Evolutionary conservation across 345 rosid genomes (phyloP).

Genomic region (Lumnitzera littorea): DNA sequence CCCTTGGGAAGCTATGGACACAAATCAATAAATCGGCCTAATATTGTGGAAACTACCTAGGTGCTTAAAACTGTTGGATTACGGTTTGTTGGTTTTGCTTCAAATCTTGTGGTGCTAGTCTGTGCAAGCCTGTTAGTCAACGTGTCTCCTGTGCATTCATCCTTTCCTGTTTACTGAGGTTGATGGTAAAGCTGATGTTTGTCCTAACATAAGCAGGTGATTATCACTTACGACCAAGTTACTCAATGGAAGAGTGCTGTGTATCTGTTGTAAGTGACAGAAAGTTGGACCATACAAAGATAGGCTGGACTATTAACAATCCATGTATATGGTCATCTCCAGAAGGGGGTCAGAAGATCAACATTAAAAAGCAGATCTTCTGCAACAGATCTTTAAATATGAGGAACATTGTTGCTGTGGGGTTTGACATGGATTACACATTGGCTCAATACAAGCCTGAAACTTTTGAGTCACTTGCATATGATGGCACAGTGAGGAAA

Average conservation of each 20-base stretch:
- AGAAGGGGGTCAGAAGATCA: constrained; percentile 48
- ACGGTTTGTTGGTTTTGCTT: not conserved
- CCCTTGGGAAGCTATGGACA: too few species aligned
- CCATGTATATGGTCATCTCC: constrained; percentile 64
- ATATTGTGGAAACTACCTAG: too few species aligned
- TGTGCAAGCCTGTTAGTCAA: not conserved
- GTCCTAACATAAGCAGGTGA: constrained; percentile 36
- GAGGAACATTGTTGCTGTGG: constrained; percentile 86
- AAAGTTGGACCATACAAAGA: constrained; percentile 20
- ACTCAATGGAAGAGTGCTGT: constrained; percentile 41
- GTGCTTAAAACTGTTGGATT: not conserved
- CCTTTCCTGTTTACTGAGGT: not conserved
- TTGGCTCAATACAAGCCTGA: constrained; percentile 95
- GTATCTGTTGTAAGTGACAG: constrained; percentile 28
- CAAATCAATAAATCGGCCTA: too few species aligned
- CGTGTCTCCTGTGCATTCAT: not conserved
- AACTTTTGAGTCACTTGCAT: constrained; percentile 92
- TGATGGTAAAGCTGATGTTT: not conserved
- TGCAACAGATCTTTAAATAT: constrained; percentile 94
- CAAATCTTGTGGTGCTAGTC: not conserved
- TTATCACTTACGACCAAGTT: constrained; percentile 28
- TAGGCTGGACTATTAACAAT: constrained; percentile 22
- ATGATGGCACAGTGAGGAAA: constrained; percentile 79
- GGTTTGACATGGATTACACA: constrained; percentile 99
- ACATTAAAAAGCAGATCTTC: constrained; percentile 69